Conservation (phyloP, 1,284 basidiomycete species). For the Psilocybe mexicana region DNA sequence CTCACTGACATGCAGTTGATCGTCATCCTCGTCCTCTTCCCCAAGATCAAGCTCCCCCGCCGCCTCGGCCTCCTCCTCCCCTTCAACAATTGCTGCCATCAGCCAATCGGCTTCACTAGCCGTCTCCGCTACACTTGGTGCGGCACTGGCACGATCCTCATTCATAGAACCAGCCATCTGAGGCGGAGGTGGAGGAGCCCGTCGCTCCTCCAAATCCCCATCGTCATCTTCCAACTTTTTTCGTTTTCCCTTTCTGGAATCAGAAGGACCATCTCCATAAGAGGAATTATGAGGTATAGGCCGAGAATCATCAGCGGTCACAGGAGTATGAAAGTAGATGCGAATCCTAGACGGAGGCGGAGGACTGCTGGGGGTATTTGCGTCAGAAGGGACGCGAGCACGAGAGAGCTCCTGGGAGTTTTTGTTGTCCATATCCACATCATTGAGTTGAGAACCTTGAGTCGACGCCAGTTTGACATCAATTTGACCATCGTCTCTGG, state of each 20-base stretch:
- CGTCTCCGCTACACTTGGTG: slow-evolving; percentile 69
- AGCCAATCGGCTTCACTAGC: slow-evolving; percentile 79
- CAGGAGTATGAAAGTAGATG: slow-evolving; percentile 86
- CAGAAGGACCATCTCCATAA: slow-evolving; percentile 49
- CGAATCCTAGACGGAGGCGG: slow-evolving; percentile 77
- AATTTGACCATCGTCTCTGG: slow-evolving; percentile 21
- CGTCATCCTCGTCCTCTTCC: slow-evolving; percentile 49
- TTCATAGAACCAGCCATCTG: slow-evolving; percentile 44
- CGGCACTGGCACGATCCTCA: slow-evolving; percentile 64
- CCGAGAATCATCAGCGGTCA: slow-evolving; percentile 74
- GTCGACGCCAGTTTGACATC: slow-evolving; percentile 23
- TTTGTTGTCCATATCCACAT: slow-evolving; percentile 23
- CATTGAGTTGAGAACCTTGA: slow-evolving; percentile 19
- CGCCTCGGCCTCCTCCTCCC: slow-evolving; percentile 47
- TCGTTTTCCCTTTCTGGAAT: slow-evolving; percentile 75
- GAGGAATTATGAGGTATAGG: slow-evolving; percentile 58
- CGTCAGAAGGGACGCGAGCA: slow-evolving; percentile 29
- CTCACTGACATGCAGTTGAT: slow-evolving; percentile 47
- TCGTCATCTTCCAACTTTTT: slow-evolving; percentile 85
- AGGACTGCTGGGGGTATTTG: slow-evolving; percentile 28
- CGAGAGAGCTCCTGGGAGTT: slow-evolving; percentile 20
- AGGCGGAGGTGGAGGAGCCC: slow-evolving; percentile 60
- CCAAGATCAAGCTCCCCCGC: slow-evolving; percentile 40
- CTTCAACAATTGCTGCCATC: slow-evolving; percentile 79
- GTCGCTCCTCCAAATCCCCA: slow-evolving; percentile 69